Evolutionary conservation across 768 basidiomycete genomes (phyloP).

Genomic region (Boletus sp.): DNA sequence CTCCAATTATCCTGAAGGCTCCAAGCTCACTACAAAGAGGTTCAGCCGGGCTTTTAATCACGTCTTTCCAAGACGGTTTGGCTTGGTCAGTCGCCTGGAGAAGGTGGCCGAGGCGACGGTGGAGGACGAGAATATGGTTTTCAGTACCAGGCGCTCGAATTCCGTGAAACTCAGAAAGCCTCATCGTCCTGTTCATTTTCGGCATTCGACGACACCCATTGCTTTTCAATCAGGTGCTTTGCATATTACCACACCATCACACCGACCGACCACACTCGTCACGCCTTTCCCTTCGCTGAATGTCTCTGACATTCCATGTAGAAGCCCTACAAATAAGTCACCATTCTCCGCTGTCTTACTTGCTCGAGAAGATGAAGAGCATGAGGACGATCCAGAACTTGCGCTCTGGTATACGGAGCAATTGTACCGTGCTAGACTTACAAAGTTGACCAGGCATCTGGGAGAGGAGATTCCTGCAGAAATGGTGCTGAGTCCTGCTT

Average conservation of each 20-base stretch:
- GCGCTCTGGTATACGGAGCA: slow-evolving; percentile 19
- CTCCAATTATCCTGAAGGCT: slow-evolving; percentile 33
- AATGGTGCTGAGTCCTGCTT: slow-evolving; percentile 23
- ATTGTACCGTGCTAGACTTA: slow-evolving; percentile 31
- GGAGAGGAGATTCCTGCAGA: slow-evolving; percentile 41
- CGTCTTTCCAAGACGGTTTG: slow-evolving; percentile 11
- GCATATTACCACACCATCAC: not conserved
- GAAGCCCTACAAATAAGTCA: slow-evolving; percentile 13
- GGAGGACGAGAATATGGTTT: not conserved
- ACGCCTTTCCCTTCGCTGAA: slow-evolving; percentile 12
- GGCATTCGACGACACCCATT: not conserved
- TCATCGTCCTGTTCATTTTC: not conserved
- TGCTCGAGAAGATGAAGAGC: slow-evolving; percentile 1
- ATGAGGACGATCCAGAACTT: not conserved
- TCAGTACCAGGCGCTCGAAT: not conserved
- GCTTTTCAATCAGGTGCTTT: slow-evolving; percentile 1
- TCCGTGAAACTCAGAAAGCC: not conserved
- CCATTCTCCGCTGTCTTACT: slow-evolving; percentile 15
- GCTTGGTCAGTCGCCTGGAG: not conserved
- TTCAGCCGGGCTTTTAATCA: slow-evolving; percentile 45
- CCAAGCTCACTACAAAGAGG: slow-evolving; percentile 36
- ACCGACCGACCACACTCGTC: slow-evolving; percentile 4
- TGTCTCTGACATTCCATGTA: slow-evolving; percentile 7
- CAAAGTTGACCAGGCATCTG: slow-evolving; percentile 37
- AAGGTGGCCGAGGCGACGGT: not conserved